These are phyloP conservation scores for Delitschia confertaspora DNA, from an alignment of 495 filamentous ascomycete species.

Conservation along the genomic window DNA sequence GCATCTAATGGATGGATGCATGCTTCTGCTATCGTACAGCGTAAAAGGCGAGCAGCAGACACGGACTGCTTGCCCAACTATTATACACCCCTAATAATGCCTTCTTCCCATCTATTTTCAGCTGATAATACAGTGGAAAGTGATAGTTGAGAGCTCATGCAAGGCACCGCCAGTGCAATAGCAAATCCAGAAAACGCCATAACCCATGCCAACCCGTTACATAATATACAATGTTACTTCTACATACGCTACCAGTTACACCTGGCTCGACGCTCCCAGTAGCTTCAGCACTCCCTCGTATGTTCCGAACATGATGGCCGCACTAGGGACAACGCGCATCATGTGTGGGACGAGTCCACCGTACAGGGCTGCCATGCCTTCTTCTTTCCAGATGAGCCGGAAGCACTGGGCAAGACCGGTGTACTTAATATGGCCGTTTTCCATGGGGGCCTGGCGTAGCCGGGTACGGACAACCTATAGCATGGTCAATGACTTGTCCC, in stretches of 20 bases:
- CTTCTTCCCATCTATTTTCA: no score
- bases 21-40: no score
- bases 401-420: conserved; percentile 77
- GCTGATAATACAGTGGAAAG: no score
- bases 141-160: no score
- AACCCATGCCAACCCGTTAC: no score
- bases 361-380: conserved; percentile 72
- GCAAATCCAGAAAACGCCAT: no score
- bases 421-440: conserved; percentile 67
- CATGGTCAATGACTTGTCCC: conserved; percentile 16
- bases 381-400: conserved; percentile 69
- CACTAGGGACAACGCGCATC: conserved; percentile 75
- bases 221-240: neutral
- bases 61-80: no score
- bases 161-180: no score
- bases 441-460: conserved; percentile 68
- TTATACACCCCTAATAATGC: no score
- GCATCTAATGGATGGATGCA: no score
- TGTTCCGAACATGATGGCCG: conserved; percentile 86
- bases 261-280: conserved; percentile 30
- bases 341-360: conserved; percentile 83
- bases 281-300: conserved; percentile 68
- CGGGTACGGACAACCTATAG: conserved; percentile 66
- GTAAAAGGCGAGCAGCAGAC: no score
- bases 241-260: no score